These are phyloP conservation scores for Taiozyma sp. DNA, from an alignment of 1,139 yeast species.

Conservation along the genomic window DNA sequence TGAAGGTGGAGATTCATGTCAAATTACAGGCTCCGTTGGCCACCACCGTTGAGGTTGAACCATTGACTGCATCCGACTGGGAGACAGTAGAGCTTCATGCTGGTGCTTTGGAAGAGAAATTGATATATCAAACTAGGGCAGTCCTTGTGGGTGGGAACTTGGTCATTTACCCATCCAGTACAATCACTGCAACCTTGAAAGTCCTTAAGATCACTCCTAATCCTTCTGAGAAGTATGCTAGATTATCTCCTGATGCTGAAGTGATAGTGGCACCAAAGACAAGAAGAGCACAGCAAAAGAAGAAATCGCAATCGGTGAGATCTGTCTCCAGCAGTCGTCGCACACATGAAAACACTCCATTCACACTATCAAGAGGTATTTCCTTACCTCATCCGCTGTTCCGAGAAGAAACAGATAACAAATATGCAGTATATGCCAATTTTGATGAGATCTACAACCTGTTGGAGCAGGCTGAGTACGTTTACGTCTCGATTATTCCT, in stretches of 20 bases:
- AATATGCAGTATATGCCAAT: conserved; percentile 42
- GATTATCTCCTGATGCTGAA: conserved; percentile 69
- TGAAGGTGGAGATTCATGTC: conserved; percentile 32
- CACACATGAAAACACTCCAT: conserved; percentile 16
- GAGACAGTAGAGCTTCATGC: conserved; percentile 86
- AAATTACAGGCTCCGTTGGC: conserved; percentile 44
- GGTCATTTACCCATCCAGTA: conserved; percentile 67
- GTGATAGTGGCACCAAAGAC: conserved; percentile 74
- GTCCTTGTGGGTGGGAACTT: conserved; percentile 57
- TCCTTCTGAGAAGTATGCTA: conserved; percentile 39
- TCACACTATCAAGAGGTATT: conserved; percentile 47
- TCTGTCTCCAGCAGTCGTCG: conserved; percentile 31
- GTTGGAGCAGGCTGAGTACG: conserved; percentile 40
- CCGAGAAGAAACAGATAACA: conserved; percentile 7
- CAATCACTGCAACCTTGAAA: conserved; percentile 58
- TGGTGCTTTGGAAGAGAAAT: conserved; percentile 64
- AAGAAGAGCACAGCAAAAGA: conserved; percentile 32
- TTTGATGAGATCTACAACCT: conserved; percentile 31
- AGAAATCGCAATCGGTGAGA: conserved; percentile 21
- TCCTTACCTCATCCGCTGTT: conserved; percentile 48
- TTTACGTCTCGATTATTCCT: conserved; percentile 53
- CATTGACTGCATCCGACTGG: conserved; percentile 80
- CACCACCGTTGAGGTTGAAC: conserved; percentile 69
- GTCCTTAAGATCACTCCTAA: conserved; percentile 60
- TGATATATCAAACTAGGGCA: conserved; percentile 79